Evolutionary conservation across 257 asterid genomes (phyloP), one percentile per base, ranked within the genome.

Genomic region (Echites panduratus): DNA sequence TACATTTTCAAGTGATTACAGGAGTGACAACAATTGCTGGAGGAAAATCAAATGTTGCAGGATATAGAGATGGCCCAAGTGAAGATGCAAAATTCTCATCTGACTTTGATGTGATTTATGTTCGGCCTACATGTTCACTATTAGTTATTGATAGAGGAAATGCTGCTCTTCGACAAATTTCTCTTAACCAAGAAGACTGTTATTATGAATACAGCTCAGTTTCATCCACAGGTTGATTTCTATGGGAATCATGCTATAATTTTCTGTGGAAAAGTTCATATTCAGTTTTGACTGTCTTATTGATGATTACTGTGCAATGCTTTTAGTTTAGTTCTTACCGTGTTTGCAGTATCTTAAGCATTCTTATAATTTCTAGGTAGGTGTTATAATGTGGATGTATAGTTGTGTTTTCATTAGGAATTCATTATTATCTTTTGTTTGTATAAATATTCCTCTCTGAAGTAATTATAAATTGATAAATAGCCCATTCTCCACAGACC

Each of bases 21-120:
- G 99, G 98, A 11, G 98, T 95, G 84, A 95, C 99, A 16, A 95
- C 99, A 43, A 90, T 95, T 79, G 99, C 98, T 70, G 98, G 99
- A 76, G 99, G 99, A 73, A 95, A 95, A 79, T 95, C 97, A 24
- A 90, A 87, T 85, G 84, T 86, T 75, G 88, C 91, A 7, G 99
- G 99, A 72, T 92, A 87, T 83, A 90, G 94, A 65, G 99, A 92
- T 76, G 99, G 99, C 73, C 98, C 99, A 70, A 92, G 97, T 80
- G 99, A 95, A 78, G 92, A 89, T 79, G 99, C 99, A 12, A 91
- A 95, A 61, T 95, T 95, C 80, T 95, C 99, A 10, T 84, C 76
- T 59, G 98, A 95, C 75, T 95, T 95, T 72, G 98, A 95, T 81
- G 90, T 92, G 71, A 77, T 95, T 44, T 95, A 92, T 78, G 92